Percentiles rank a stretch among this genome's conserved stretches.
These are phyloP conservation scores for Platanus orientalis DNA, from an alignment of 164 flowering plant genomes.

Conservation along the genomic window DNA sequence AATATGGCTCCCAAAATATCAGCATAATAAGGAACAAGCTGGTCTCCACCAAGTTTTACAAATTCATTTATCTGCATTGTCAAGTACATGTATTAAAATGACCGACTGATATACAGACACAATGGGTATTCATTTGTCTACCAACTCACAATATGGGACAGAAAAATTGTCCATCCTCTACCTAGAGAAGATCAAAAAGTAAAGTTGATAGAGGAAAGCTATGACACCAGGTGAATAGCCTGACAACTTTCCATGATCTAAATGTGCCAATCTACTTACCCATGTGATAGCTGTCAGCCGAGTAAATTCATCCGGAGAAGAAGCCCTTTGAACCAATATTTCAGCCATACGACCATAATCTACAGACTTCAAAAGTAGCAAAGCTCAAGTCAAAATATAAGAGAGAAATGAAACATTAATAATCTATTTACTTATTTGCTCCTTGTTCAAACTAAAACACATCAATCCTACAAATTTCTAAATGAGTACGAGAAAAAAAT, in stretches of 20 bases:
- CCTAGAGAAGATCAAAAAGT: neutral
- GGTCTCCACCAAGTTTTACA: conserved; percentile 97
- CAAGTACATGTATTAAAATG: conserved; percentile 4
- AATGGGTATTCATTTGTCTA: neutral
- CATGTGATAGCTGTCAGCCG: conserved; percentile 90
- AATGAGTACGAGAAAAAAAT: neutral
- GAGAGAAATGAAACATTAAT: conserved; percentile 23
- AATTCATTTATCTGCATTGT: conserved; percentile 84
- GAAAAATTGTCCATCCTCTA: neutral
- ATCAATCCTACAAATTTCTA: neutral
- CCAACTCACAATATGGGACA: neutral
- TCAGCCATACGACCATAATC: conserved; percentile 99
- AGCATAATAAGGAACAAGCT: conserved; percentile 90
- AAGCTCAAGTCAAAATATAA: conserved; percentile 51
- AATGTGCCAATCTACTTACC: conserved; percentile 43
- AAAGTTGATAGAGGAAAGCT: neutral
- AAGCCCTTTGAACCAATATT: conserved; percentile 92
- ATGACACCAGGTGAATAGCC: neutral
- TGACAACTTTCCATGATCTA: neutral
- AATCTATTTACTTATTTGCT: neutral
- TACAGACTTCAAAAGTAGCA: conserved; percentile 91
- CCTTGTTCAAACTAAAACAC: neutral
- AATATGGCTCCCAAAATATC: conserved; percentile 90
- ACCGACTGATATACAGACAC: neutral
- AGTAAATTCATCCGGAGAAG: conserved; percentile 86